Percentiles rank a stretch among this genome's conserved stretches.
These are phyloP conservation scores for Pyrus bretschneideri DNA, from an alignment of 306 rosid genomes.

Conservation along the genomic window DNA sequence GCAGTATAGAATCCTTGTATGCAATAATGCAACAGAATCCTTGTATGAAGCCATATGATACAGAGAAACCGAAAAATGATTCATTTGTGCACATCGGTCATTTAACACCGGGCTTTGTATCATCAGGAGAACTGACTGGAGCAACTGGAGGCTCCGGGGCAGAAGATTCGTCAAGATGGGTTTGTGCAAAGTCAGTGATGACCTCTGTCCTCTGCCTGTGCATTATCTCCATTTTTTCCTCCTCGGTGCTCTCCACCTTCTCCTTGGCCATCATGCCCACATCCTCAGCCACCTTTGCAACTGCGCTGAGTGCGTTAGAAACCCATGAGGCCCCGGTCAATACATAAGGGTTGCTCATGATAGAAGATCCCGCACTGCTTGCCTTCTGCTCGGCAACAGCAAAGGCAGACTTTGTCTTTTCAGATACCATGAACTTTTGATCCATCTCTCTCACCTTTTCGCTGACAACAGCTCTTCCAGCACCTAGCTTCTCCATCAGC, in stretches of 20 bases:
- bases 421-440: conserved; percentile 47
- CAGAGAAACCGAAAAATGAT: conserved; percentile 13
- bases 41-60: conserved; percentile 3
- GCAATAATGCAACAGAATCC: neutral
- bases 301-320: conserved; percentile 42
- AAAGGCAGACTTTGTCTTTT: conserved; percentile 52
- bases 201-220: conserved; percentile 29
- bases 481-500: conserved; percentile 44
- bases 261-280: conserved; percentile 51
- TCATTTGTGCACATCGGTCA: conserved; percentile 15
- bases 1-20: neutral
- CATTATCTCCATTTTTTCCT: conserved; percentile 40
- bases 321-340: conserved; percentile 60
- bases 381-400: conserved; percentile 78
- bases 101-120: conserved; percentile 20
- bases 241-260: conserved; percentile 60
- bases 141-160: conserved; percentile 38
- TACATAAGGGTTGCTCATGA: conserved; percentile 54
- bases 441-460: conserved; percentile 70
- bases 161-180: conserved; percentile 43
- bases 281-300: conserved; percentile 63
- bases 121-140: conserved; percentile 49
- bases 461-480: conserved; percentile 47
- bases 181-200: conserved; percentile 32
- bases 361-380: conserved; percentile 55